Conservation (phyloP, 192 early-diverging fungal species). For the Coemansia asiatica region DNA sequence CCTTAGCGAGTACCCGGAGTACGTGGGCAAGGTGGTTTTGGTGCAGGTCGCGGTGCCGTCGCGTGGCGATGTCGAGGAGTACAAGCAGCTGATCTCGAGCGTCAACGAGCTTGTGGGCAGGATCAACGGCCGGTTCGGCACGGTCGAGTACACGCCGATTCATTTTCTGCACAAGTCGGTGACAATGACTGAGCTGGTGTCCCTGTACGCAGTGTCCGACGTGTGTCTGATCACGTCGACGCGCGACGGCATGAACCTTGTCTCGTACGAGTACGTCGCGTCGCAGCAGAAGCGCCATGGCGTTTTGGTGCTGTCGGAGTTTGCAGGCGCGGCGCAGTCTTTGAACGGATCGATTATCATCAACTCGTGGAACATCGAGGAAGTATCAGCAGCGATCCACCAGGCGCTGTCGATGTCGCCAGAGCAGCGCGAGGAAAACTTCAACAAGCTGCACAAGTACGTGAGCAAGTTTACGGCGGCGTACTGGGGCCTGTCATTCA, state of each 20-base stretch:
- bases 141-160: conserved; percentile 96
- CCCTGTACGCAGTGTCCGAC: conserved; percentile 94
- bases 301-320: conserved; percentile 94
- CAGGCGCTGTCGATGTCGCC: conserved; percentile 93
- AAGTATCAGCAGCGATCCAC: conserved; percentile 83
- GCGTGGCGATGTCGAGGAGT: conserved; percentile 97
- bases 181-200: conserved; percentile 89
- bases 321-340: conserved; percentile 98
- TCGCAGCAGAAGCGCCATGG: conserved; percentile 89
- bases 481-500: conserved; percentile 95
- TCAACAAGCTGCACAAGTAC: conserved; percentile 90
- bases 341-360: conserved; percentile 96
- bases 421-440: conserved; percentile 74
- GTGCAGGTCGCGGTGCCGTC: conserved; percentile 98
- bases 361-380: conserved; percentile 99
- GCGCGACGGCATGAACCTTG: conserved; percentile 99
- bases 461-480: conserved; percentile 97
- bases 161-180: conserved; percentile 98
- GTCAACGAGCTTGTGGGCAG: conserved; percentile 98
- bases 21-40: conserved; percentile 89
- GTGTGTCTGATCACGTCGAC: conserved; percentile 97
- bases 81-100: conserved; percentile 86
- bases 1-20: conserved; percentile 83
- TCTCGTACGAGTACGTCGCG: conserved; percentile 98
- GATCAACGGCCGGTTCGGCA: conserved; percentile 95